Conservation (phyloP, 2,329 filamentous ascomycete species). For the Xylaria sp. region DNA sequence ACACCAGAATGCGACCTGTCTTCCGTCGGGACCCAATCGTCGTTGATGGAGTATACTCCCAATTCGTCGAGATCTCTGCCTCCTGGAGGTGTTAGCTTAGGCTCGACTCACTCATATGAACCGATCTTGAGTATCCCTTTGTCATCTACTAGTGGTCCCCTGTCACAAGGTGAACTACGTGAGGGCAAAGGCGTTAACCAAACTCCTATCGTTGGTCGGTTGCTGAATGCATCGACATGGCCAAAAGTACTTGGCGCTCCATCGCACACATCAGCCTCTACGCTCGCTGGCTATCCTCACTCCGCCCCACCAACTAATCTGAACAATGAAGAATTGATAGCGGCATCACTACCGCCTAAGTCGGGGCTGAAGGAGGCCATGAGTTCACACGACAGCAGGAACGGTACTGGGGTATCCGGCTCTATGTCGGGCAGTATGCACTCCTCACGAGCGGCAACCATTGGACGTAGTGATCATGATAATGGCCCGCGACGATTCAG, state of each 20-base stretch:
- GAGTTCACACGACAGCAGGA: slow-evolving; percentile 52
- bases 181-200: slow-evolving; percentile 1
- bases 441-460: slow-evolving; percentile 55
- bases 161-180: slow-evolving; percentile 16
- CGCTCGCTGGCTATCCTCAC: slow-evolving; percentile 52
- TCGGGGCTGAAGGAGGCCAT: slow-evolving; percentile 55
- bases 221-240: slow-evolving; percentile 59
- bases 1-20: slow-evolving; percentile 40
- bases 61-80: slow-evolving; percentile 40
- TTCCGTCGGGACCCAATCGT: slow-evolving; percentile 40
- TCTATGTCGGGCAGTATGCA: slow-evolving; percentile 58
- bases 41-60: slow-evolving; percentile 41
- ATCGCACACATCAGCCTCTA: slow-evolving; percentile 40
- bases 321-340: slow-evolving; percentile 49
- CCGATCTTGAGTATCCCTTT: slow-evolving; percentile 37
- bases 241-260: slow-evolving; percentile 51
- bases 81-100: slow-evolving; percentile 31
- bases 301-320: slow-evolving; percentile 53
- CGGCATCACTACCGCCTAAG: slow-evolving; percentile 52
- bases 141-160: slow-evolving; percentile 21
- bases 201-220: slow-evolving; percentile 40
- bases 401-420: slow-evolving; percentile 51
- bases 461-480: slow-evolving; percentile 46
- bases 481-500: slow-evolving; percentile 41
- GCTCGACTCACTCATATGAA: slow-evolving; percentile 31